Percentiles rank a stretch among this genome's conserved stretches.
phyloP scores from a whole-genome alignment of 805 yeast genomes.

The Sugiyamaella lignohabitans region DNA sequence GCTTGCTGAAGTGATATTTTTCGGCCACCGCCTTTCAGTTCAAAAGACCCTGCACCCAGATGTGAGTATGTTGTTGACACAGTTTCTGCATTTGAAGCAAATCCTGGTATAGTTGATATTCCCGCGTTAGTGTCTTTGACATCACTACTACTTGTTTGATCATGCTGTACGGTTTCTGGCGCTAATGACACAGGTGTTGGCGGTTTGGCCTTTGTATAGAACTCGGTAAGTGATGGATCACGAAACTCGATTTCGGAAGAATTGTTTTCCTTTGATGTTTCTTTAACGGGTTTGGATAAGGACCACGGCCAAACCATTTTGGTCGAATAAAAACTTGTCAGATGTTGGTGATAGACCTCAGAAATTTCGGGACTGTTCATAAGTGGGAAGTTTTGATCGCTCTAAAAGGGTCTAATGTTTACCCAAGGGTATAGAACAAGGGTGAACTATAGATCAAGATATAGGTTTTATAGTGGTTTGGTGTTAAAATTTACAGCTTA shows the following conservation, averaged over 20 bases:
- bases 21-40: conserved; percentile 1
- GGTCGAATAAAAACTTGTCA: too few species aligned
- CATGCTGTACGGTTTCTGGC: conserved; percentile 7
- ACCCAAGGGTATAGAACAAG: too few species aligned
- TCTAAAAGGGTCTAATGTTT: too few species aligned
- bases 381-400: too few species aligned
- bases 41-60: not conserved
- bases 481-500: too few species aligned
- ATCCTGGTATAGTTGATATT: not conserved
- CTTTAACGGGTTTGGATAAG: too few species aligned
- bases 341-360: too few species aligned
- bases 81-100: not conserved
- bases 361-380: too few species aligned
- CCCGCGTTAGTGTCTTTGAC: not conserved
- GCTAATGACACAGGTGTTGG: conserved; percentile 16
- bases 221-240: conserved; percentile 14
- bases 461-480: too few species aligned
- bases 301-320: too few species aligned
- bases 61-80: not conserved
- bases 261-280: too few species aligned
- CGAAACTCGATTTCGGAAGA: conserved; percentile 4
- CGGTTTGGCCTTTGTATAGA: conserved; percentile 18
- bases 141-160: not conserved
- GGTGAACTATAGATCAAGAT: too few species aligned
- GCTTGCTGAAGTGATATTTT: conserved; percentile 20